Evolutionary conservation across 2,329 filamentous ascomycete species (phyloP).

Genomic region (Acrodontium crateriforme): DNA sequence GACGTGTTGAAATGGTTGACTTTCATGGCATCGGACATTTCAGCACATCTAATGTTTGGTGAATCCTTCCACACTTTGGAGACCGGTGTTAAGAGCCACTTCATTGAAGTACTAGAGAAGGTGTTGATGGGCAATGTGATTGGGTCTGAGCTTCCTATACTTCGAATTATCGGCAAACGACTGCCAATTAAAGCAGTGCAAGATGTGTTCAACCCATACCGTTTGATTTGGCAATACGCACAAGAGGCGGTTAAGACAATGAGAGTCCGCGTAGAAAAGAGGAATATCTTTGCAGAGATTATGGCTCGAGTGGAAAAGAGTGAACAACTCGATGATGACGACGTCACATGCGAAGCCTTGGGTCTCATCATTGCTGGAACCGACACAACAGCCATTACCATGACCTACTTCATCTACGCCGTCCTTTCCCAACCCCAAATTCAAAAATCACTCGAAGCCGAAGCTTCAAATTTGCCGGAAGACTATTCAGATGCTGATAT

Average conservation of each 20-base stretch:
- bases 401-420: slow-evolving; percentile 47
- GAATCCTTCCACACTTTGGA: slow-evolving; percentile 27
- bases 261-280: slow-evolving; percentile 7
- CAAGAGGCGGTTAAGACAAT: slow-evolving; percentile 14
- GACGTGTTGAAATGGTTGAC: slow-evolving; percentile 30
- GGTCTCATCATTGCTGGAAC: slow-evolving; percentile 54
- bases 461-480: slow-evolving; percentile 4
- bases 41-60: slow-evolving; percentile 26
- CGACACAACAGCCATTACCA: slow-evolving; percentile 55
- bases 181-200: slow-evolving; percentile 11
- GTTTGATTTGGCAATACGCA: slow-evolving; percentile 12
- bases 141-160: slow-evolving; percentile 19
- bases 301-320: slow-evolving; percentile 15
- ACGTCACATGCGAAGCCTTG: slow-evolving; percentile 16
- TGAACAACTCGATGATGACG: slow-evolving; percentile 13
- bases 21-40: slow-evolving; percentile 27
- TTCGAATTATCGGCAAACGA: slow-evolving; percentile 11
- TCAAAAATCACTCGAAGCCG: slow-evolving; percentile 7
- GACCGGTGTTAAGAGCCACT: slow-evolving; percentile 18
- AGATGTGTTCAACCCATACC: slow-evolving; percentile 12
- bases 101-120: slow-evolving; percentile 18
- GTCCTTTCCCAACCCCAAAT: slow-evolving; percentile 10
- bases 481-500: slow-evolving; percentile 5
- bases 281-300: slow-evolving; percentile 17
- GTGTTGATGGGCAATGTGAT: slow-evolving; percentile 19